Evolutionary conservation across 106 monocot genomes (phyloP), one percentile per base, ranked within the genome.

Genomic region (Triglochin maritima): DNA sequence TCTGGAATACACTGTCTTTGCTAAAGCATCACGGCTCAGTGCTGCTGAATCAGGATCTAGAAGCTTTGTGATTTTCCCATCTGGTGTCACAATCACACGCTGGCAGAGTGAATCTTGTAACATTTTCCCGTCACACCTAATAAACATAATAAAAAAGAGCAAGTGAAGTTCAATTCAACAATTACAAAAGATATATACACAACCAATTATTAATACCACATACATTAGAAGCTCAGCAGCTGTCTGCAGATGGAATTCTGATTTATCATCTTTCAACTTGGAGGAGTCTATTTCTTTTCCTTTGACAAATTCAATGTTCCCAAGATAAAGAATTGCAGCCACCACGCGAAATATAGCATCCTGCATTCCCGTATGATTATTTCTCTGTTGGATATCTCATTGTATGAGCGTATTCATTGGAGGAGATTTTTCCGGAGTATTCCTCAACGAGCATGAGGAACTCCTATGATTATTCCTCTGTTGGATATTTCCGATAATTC

Each of bases 61-160:
- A 75, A 78, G 87, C 69, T 90, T 94, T 63, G 87, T 89, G 63
- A 94, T 94, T 59, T 89, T 90, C 59, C 89, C 94, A 78, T 94
- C 94, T 64, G 94, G 94, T 52, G 94, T 94, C 49, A 90, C 89
- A 48, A 94, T 94, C 43, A 94, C 89, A 46, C 94, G 80, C 70
- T 89, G 49, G 55, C 84, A 87, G 5, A 94, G 78, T 46, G 94
- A 84, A 44, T 81, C 87, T 74, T 83, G 77, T 17, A 94, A 85
- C 55, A 65, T 50, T 53, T 87, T 82, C 63, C 68, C 79, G 60
- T 94, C 58, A 69, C 86, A 84, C 87, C 94, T 94, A 57, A 69
- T 17, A 71, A 56, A n/a, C 42, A 72, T 72, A 11, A 78, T 53
- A 13, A 63, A 4, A 29, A 51, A 29, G 10, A 66, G 48, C 44